Conservation (phyloP, 2,329 filamentous ascomycete genomes). For the Zarea fungicola region DNA sequence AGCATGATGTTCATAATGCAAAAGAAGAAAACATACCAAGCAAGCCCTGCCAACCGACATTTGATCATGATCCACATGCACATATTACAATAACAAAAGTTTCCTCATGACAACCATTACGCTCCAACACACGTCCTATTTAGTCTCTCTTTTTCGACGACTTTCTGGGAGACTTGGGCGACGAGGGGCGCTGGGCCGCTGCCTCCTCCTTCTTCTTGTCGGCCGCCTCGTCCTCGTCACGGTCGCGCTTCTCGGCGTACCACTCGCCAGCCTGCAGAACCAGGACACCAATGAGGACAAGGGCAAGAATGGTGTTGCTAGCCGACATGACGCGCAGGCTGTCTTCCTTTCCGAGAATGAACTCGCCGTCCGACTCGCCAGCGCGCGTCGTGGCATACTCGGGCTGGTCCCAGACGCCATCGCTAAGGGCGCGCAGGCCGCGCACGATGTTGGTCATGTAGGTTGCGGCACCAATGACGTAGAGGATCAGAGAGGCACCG, state of each 20-base stretch:
- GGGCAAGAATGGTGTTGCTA: constrained; percentile 91
- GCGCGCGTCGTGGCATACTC: constrained; percentile 33
- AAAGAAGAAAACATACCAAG: too few relatives aligned
- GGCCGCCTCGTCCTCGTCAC: constrained; percentile 67
- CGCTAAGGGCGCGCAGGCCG: constrained; percentile 77
- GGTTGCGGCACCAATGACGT: constrained; percentile 82
- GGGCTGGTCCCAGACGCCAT: constrained; percentile 54
- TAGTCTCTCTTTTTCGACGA: constrained; percentile 35
- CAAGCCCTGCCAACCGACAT: too few relatives aligned
- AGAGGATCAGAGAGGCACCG: constrained; percentile 73
- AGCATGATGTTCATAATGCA: too few relatives aligned
- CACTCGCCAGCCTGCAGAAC: constrained; percentile 95
- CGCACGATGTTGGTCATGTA: constrained; percentile 97
- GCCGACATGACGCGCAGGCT: constrained; percentile 85
- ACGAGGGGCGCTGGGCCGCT: constrained; percentile 15
- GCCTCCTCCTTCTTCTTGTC: constrained; percentile 39
- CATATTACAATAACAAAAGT: constrained; percentile 5
- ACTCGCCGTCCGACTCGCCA: constrained; percentile 50
- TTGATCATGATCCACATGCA: constrained; percentile 3
- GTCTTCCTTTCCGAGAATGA: constrained; percentile 77
- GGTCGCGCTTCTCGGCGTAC: constrained; percentile 95
- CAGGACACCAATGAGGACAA: constrained; percentile 86
- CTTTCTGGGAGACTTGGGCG: constrained; percentile 15
- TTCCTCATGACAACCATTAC: not conserved
- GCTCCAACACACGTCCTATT: not conserved